Base-by-base conservation (phyloP, 345 rosid genomes). In the Sisymbrium irio region DNA sequence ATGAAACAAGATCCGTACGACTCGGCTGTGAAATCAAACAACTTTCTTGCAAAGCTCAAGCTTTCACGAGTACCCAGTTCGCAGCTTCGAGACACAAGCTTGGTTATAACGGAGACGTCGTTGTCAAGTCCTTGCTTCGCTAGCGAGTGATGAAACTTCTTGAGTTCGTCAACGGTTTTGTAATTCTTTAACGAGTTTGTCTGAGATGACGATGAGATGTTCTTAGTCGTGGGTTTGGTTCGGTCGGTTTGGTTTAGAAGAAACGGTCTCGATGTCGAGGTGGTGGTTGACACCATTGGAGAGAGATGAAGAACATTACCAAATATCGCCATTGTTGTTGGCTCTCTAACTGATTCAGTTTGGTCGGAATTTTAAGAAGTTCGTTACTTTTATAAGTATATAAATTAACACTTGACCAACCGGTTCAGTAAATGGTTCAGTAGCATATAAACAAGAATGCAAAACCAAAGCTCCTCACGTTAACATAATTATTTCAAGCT, bases 1-100 rank as follows among this genome's bases (percentile, higher is more conserved):
- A 80, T 74, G 68, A 73, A 85, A 81, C 78, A 74, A 65, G 85
- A 80, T 41, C 82, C 76, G 9, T 9, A 64, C 18, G 71, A 68
- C 45, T 71, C 79, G 46, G 64, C 65, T 27, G 75, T 86, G 60
- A 56, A 13, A 58, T 84, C 81, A 9, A 88, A 80, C 41, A 82
- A 68, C 15, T 81, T 66, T 53, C 69, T 81, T 2, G 93, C 90
- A 58, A 82, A 85, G 41, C 37, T 78, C 47, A 88, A 72, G 78
- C 91, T 86, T 66, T 85, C 85, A 51, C 67, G 61, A 45, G 86
- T 79, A 44, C 82, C 82, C 72, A 86, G 35, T 54, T 88, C 84
- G 12, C 78, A 63, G 70, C 87, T 81, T 13, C 81, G 69, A 1
- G 86, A 53, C 46, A 88, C 70, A 17, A 88, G 78, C 58, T 78